Conservation (phyloP, 2,329 filamentous ascomycete species). For the Alternaria novae-zelandiae region DNA sequence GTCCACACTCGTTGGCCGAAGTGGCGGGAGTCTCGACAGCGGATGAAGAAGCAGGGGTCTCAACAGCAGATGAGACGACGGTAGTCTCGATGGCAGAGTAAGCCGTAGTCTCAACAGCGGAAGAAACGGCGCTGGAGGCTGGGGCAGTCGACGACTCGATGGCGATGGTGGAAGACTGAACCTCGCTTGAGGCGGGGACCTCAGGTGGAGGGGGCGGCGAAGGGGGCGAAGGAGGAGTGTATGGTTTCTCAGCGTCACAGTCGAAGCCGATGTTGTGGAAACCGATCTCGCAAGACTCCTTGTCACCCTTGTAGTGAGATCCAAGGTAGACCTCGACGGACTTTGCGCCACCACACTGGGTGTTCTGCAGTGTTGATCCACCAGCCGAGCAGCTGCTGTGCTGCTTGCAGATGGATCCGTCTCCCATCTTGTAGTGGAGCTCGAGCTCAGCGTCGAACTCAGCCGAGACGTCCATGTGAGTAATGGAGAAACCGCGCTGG, state of each 20-base stretch:
- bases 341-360: constrained; percentile 89
- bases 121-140: neutral
- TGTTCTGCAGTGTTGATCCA: constrained; percentile 77
- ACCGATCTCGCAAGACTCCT: constrained; percentile 70
- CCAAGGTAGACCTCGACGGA: constrained; percentile 74
- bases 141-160: constrained; percentile 6
- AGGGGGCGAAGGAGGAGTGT: constrained; percentile 24
- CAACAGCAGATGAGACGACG: neutral
- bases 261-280: constrained; percentile 79
- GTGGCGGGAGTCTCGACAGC: constrained; percentile 11
- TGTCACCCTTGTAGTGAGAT: constrained; percentile 53
- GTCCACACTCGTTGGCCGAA: constrained; percentile 5
- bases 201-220: constrained; percentile 10
- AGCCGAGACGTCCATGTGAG: constrained; percentile 72
- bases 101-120: neutral
- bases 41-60: constrained; percentile 11
- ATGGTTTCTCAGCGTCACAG: constrained; percentile 58
- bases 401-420: constrained; percentile 83
- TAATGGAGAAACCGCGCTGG: constrained; percentile 72
- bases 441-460: constrained; percentile 80
- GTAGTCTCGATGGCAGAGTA: constrained; percentile 1
- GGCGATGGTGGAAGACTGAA: constrained; percentile 6
- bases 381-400: constrained; percentile 66
- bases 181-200: constrained; percentile 15
- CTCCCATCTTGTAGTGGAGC: constrained; percentile 86